A percentile compares a stretch with the other conserved stretches of the same genome.
These are phyloP conservation scores for Cladosporium austrohemisphaericum DNA, from an alignment of 2,329 filamentous ascomycete species.

Conservation along the genomic window DNA sequence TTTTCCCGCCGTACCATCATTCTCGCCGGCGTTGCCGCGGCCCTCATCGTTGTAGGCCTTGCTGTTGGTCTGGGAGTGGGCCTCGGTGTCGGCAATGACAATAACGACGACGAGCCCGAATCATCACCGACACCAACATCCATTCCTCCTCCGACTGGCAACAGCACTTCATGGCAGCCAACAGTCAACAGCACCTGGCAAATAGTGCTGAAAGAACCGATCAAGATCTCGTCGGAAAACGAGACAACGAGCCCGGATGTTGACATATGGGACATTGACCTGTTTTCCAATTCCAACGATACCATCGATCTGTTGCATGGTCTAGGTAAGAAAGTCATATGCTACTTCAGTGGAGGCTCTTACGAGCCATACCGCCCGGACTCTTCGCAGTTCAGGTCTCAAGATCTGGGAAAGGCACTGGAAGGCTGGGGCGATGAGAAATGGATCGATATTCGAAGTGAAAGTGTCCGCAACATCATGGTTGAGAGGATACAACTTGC, in stretches of 20 bases:
- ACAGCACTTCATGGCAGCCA: slow-evolving; percentile 38
- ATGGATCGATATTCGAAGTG: slow-evolving; percentile 60
- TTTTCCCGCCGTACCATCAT: slow-evolving; percentile 13
- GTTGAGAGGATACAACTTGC: slow-evolving; percentile 56
- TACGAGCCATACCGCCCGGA: slow-evolving; percentile 64
- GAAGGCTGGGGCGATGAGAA: slow-evolving; percentile 64
- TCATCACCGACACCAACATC: background rate
- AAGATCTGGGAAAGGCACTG: slow-evolving; percentile 57
- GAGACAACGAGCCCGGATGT: slow-evolving; percentile 47
- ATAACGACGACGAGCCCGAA: background rate
- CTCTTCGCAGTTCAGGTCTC: slow-evolving; percentile 49
- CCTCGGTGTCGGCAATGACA: slow-evolving; percentile 5
- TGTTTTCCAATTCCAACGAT: slow-evolving; percentile 51
- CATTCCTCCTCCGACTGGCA: background rate
- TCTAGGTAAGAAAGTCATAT: slow-evolving; percentile 60
- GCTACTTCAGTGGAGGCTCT: slow-evolving; percentile 71
- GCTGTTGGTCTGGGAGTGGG: slow-evolving; percentile 16
- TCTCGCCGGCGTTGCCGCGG: slow-evolving; percentile 8
- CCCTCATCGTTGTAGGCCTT: slow-evolving; percentile 13
- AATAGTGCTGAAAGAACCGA: slow-evolving; percentile 52
- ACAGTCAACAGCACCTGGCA: slow-evolving; percentile 55
- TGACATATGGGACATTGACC: slow-evolving; percentile 58
- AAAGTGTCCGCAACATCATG: slow-evolving; percentile 64
- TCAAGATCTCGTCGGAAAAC: slow-evolving; percentile 35
- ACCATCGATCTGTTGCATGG: slow-evolving; percentile 49